These are phyloP conservation scores for Cryptococcus floricola DNA, from an alignment of 1,284 basidiomycete genomes.

Conservation along the genomic window DNA sequence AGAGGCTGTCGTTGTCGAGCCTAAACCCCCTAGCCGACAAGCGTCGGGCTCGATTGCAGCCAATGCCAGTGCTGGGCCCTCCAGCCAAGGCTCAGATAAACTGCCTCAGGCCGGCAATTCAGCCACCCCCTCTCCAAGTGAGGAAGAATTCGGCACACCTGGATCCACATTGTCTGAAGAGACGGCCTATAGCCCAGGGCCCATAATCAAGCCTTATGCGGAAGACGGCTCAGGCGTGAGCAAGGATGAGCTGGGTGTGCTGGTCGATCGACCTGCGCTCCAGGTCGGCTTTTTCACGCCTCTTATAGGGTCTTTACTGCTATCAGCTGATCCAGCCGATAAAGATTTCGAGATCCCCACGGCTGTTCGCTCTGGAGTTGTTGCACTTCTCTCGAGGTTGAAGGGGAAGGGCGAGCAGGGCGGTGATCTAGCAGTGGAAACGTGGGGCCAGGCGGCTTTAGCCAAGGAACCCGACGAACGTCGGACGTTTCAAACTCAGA, in stretches of 20 bases:
- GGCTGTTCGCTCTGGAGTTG: constrained; percentile 69
- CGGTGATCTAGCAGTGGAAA: constrained; percentile 21
- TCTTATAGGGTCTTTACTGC: constrained; percentile 79
- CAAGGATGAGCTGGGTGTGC: constrained; percentile 12
- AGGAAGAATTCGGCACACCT: constrained; percentile 18
- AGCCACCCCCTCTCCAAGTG: neutral
- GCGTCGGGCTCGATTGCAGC: constrained; percentile 8
- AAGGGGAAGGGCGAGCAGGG: constrained; percentile 25
- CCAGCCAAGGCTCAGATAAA: constrained; percentile 17
- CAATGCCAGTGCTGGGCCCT: constrained; percentile 7
- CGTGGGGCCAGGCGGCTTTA: constrained; percentile 31
- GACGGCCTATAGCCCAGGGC: constrained; percentile 19
- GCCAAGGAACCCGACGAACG: constrained; percentile 22
- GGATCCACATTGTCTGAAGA: constrained; percentile 15
- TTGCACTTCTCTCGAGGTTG: constrained; percentile 64
- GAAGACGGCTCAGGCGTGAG: constrained; percentile 16
- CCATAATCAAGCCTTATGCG: constrained; percentile 18
- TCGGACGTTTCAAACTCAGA: constrained; percentile 41
- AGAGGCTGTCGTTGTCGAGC: neutral
- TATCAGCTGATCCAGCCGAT: constrained; percentile 72
- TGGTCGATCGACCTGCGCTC: constrained; percentile 54
- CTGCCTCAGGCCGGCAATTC: constrained; percentile 6
- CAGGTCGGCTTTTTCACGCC: constrained; percentile 85
- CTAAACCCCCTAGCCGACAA: constrained; percentile 5
- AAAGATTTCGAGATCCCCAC: constrained; percentile 50